Conservation (phyloP, 768 basidiomycete species). For the Auricularia cornea region DNA sequence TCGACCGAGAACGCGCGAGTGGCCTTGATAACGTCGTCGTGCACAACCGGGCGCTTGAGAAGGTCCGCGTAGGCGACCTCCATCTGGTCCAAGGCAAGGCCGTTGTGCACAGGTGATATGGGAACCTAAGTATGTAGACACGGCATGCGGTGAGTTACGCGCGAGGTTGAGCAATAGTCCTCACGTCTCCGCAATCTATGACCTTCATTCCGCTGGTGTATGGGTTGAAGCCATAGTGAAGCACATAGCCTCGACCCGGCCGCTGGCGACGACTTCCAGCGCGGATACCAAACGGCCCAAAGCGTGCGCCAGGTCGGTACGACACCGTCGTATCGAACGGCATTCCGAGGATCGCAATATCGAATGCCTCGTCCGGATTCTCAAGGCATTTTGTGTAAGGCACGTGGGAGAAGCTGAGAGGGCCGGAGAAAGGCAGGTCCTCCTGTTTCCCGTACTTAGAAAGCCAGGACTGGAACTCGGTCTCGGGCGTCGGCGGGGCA, state of each 20-base stretch:
- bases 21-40: conserved; percentile 9
- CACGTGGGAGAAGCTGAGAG: conserved; percentile 75
- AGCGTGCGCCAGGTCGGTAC: conserved; percentile 62
- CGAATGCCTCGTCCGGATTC: conserved; percentile 43
- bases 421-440: conserved; percentile 62
- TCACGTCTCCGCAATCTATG: conserved; percentile 80
- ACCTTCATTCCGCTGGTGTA: conserved; percentile 51
- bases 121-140: conserved; percentile 29
- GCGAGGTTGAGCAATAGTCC: conserved; percentile 30
- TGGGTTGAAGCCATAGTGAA: conserved; percentile 59
- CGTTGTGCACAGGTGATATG: conserved; percentile 71
- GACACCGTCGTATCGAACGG: conserved; percentile 65
- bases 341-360: conserved; percentile 75
- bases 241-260: conserved; percentile 40
- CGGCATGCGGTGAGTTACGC: no score
- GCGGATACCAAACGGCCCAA: conserved; percentile 81
- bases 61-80: conserved; percentile 77
- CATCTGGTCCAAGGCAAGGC: conserved; percentile 77
- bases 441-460: conserved; percentile 36
- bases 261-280: conserved; percentile 64
- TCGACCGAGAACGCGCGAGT: conserved; percentile 41
- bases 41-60: conserved; percentile 44
- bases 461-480: neutral
- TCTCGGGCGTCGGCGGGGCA: neutral
- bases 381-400: conserved; percentile 68